Conservation (phyloP, 2,329 filamentous ascomycete genomes). For the Colletotrichum horii region DNA sequence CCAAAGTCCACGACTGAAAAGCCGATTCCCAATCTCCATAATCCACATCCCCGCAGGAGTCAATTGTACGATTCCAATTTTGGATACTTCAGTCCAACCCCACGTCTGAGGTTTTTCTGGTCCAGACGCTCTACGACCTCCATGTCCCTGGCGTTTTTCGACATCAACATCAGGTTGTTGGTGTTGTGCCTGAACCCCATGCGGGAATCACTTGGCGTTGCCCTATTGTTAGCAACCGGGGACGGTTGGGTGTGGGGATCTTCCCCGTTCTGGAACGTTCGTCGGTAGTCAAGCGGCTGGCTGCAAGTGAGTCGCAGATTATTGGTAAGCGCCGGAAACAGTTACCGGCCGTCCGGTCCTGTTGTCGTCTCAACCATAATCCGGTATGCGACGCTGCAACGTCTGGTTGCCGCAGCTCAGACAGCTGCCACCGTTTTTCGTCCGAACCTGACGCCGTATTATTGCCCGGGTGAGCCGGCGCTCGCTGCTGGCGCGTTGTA, state of each 20-base stretch:
- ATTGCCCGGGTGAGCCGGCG: slow-evolving; percentile 36
- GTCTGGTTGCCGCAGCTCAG: neutral
- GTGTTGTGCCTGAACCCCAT: slow-evolving; percentile 1
- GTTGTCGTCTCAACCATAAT: slow-evolving; percentile 12
- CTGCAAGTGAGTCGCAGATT: neutral
- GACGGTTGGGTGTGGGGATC: slow-evolving; percentile 2
- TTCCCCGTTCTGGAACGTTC: slow-evolving; percentile 15
- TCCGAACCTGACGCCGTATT: neutral
- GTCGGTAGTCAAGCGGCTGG: slow-evolving; percentile 6
- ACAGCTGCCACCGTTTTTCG: neutral
- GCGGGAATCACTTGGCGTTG: neutral
- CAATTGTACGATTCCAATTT: slow-evolving; percentile 1
- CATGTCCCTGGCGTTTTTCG: neutral
- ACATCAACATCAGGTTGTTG: neutral
- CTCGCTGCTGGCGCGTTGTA: slow-evolving; percentile 46
- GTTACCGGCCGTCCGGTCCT: slow-evolving; percentile 1
- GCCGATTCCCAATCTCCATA: neutral
- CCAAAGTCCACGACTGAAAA: neutral
- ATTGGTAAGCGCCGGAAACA: slow-evolving; percentile 1
- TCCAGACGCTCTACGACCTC: neutral
- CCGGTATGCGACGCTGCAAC: neutral
- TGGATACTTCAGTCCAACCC: neutral
- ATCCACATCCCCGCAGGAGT: neutral
- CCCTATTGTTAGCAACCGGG: slow-evolving; percentile 16
- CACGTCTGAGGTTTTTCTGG: slow-evolving; percentile 1